These are phyloP conservation scores for Zangia roseola DNA, from an alignment of 768 basidiomycete genomes.

Conservation along the genomic window DNA sequence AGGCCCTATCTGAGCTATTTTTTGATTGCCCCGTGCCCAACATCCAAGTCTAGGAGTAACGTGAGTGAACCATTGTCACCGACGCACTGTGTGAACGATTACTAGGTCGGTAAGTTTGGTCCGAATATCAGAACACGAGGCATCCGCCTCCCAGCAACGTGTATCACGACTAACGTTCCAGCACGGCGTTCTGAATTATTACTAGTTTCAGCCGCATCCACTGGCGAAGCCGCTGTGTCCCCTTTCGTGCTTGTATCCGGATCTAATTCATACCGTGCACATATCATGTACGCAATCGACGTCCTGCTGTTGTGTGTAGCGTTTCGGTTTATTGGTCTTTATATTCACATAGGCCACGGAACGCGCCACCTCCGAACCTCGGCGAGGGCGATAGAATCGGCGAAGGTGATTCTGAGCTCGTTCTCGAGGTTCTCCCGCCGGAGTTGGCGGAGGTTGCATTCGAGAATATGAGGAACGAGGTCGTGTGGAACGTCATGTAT, in stretches of 20 bases:
- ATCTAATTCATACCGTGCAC: not conserved
- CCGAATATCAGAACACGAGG: constrained; percentile 17
- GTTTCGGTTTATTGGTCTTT: constrained; percentile 3
- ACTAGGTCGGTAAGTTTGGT: constrained; percentile 3
- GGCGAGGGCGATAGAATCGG: constrained; percentile 48
- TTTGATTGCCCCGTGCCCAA: constrained; percentile 6
- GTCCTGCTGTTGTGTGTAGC: not conserved
- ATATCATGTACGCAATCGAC: constrained; percentile 19
- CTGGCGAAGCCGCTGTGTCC: not conserved
- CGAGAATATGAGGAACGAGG: constrained; percentile 57
- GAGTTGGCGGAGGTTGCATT: constrained; percentile 58
- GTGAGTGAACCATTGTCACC: constrained; percentile 8
- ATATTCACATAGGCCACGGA: constrained; percentile 18
- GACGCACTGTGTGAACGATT: not conserved
- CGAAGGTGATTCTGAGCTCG: constrained; percentile 67
- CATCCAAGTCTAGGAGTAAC: constrained; percentile 1
- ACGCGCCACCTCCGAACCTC: constrained; percentile 22
- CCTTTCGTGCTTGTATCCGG: not conserved
- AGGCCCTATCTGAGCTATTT: no score
- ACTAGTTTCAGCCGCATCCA: constrained; percentile 1
- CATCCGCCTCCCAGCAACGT: constrained; percentile 4
- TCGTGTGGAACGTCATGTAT: constrained; percentile 70
- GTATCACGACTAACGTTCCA: not conserved
- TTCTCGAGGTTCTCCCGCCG: constrained; percentile 53
- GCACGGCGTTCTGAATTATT: constrained; percentile 1